These are phyloP conservation scores for Collybia mongolica DNA, from an alignment of 768 basidiomycete genomes.

Conservation along the genomic window DNA sequence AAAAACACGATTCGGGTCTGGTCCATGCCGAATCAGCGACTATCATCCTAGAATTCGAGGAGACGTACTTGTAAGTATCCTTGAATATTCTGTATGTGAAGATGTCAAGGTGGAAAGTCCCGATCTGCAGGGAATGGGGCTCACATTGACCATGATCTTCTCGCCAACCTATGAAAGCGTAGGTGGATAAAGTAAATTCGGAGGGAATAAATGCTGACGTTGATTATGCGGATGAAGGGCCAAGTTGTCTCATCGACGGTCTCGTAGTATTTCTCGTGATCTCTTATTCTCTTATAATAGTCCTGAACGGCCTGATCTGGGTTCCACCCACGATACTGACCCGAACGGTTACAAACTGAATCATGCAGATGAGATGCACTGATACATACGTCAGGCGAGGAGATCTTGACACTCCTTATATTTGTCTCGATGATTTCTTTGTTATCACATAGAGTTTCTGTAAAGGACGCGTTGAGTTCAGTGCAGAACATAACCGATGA, in stretches of 20 bases:
- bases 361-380: background rate
- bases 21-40: slow-evolving; percentile 6
- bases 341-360: slow-evolving; percentile 4
- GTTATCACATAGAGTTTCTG: slow-evolving; percentile 91
- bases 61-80: slow-evolving; percentile 78
- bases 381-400: slow-evolving; percentile 87
- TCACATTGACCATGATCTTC: slow-evolving; percentile 90
- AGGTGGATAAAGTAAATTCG: slow-evolving; percentile 1
- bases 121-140: slow-evolving; percentile 15
- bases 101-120: background rate
- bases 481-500: background rate
- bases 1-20: slow-evolving; percentile 97
- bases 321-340: slow-evolving; percentile 89
- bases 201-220: slow-evolving; percentile 47
- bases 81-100: slow-evolving; percentile 62
- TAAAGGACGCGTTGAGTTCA: background rate
- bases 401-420: slow-evolving; percentile 96
- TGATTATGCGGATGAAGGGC: slow-evolving; percentile 93
- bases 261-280: slow-evolving; percentile 88
- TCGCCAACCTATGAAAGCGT: slow-evolving; percentile 71
- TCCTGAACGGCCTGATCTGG: slow-evolving; percentile 90
- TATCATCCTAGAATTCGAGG: background rate
- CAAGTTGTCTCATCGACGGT: slow-evolving; percentile 88
- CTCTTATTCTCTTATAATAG: slow-evolving; percentile 85
- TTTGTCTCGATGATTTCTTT: slow-evolving; percentile 92